Conservation (phyloP, 1,139 yeast genomes). For the Suhomyces bokatorum region DNA sequence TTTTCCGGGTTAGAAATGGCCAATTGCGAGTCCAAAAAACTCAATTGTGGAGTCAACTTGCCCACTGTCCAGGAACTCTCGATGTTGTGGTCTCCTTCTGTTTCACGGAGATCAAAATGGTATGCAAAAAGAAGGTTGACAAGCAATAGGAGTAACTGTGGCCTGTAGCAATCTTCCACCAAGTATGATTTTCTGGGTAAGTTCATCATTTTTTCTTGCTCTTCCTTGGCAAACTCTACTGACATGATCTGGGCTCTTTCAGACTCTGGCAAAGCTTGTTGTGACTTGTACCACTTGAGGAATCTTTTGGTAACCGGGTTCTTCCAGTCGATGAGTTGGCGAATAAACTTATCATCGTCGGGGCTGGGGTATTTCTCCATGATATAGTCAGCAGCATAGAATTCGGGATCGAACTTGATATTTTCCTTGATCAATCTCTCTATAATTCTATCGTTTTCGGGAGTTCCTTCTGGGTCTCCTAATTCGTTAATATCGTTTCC, state of each 20-base stretch:
- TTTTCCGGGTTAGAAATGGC: slow-evolving; percentile 35
- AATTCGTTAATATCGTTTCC: slow-evolving; percentile 93
- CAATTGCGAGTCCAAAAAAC: slow-evolving; percentile 64
- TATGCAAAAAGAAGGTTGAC: slow-evolving; percentile 70
- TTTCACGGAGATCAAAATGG: slow-evolving; percentile 72
- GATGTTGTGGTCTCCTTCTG: slow-evolving; percentile 73
- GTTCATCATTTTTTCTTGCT: slow-evolving; percentile 64
- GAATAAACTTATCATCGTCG: slow-evolving; percentile 56
- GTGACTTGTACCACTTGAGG: slow-evolving; percentile 50
- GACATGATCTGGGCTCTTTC: slow-evolving; percentile 33
- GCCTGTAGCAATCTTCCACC: slow-evolving; percentile 47
- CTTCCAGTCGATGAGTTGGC: slow-evolving; percentile 55
- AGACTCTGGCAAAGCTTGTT: slow-evolving; percentile 21
- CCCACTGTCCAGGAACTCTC: slow-evolving; percentile 97
- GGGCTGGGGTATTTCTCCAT: slow-evolving; percentile 55
- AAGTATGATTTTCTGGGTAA: slow-evolving; percentile 67
- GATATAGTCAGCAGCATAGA: slow-evolving; percentile 82
- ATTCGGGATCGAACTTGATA: slow-evolving; percentile 81
- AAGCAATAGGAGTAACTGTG: slow-evolving; percentile 56
- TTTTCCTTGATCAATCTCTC: slow-evolving; percentile 73
- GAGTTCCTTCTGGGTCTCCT: slow-evolving; percentile 70
- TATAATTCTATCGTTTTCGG: slow-evolving; percentile 55
- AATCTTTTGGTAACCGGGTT: slow-evolving; percentile 49
- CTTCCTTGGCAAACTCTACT: slow-evolving; percentile 56
- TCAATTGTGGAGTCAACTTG: slow-evolving; percentile 72